Conservation (phyloP, 495 filamentous ascomycete genomes). For the Cenococcum geophilum region DNA sequence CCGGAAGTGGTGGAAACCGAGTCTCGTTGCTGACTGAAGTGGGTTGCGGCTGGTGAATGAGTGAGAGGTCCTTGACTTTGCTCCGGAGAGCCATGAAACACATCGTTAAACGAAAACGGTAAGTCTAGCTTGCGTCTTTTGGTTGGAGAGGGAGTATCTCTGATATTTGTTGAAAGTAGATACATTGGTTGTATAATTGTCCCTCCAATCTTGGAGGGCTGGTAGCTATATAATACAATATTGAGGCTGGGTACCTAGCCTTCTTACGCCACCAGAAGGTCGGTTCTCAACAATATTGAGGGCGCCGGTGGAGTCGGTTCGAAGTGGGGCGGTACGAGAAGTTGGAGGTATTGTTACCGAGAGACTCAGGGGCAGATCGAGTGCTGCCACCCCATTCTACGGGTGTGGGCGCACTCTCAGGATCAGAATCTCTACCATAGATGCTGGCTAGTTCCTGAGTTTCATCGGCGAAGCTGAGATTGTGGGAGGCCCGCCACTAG, state of each 20-base stretch:
- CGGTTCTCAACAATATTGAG: not conserved
- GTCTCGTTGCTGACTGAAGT: not conserved
- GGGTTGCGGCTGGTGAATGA: conserved; percentile 5
- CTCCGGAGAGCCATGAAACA: conserved; percentile 9
- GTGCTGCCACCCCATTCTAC: conserved; percentile 11
- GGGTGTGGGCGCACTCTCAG: not conserved
- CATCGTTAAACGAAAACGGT: conserved; percentile 1
- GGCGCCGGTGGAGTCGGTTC: conserved; percentile 1
- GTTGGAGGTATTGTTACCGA: not conserved
- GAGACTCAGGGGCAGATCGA: conserved; percentile 2
- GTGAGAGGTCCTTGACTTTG: not conserved
- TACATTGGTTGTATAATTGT: too few relatives aligned
- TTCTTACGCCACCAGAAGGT: too few relatives aligned
- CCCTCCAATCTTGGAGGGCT: too few relatives aligned
- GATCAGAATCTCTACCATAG: conserved; percentile 19
- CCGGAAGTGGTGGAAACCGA: not conserved
- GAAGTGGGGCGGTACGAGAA: conserved; percentile 1
- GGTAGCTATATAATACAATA: too few relatives aligned
- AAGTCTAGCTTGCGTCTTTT: conserved; percentile 18
- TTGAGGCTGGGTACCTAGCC: too few relatives aligned
- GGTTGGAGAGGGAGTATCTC: conserved; percentile 6
- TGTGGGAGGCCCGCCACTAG: conserved; percentile 20
- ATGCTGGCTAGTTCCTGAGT: conserved; percentile 27
- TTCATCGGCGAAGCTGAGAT: conserved; percentile 25
- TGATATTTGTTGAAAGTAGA: too few relatives aligned